Evolutionary conservation across 1,139 yeast genomes (phyloP).

Genomic region (Suhomyces choctaworum): DNA sequence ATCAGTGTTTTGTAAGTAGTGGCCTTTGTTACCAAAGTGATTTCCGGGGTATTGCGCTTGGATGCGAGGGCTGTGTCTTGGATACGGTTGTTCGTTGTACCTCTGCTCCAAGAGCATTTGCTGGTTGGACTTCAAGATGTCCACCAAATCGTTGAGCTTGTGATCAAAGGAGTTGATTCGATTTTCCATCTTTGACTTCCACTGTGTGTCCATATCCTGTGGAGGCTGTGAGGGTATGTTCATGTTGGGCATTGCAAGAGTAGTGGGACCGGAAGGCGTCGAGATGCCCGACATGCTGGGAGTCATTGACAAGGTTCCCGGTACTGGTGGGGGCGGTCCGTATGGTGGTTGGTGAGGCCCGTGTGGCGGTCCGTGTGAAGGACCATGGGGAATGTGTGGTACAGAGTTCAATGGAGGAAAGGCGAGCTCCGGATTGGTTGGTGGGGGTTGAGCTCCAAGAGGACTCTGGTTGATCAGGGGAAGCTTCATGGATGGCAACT

Average conservation of each 20-base stretch:
- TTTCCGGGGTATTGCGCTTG: constrained; percentile 1
- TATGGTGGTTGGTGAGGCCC: not conserved
- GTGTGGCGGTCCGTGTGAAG: not conserved
- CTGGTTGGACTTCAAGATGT: constrained; percentile 37
- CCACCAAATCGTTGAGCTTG: constrained; percentile 47
- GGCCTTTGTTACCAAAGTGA: not conserved
- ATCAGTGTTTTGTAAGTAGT: not conserved
- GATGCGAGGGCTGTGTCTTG: not conserved
- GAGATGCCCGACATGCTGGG: constrained; percentile 3
- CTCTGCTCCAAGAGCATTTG: constrained; percentile 24
- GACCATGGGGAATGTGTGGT: constrained; percentile 5
- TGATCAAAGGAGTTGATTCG: constrained; percentile 48
- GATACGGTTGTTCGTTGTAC: constrained; percentile 1
- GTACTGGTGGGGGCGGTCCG: constrained; percentile 4
- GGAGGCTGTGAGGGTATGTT: constrained; percentile 1
- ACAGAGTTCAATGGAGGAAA: constrained; percentile 21
- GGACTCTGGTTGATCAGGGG: constrained; percentile 29
- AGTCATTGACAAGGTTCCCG: constrained; percentile 1
- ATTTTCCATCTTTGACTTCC: constrained; percentile 48
- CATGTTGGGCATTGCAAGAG: not conserved
- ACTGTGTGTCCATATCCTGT: constrained; percentile 18
- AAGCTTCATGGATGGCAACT: constrained; percentile 48
- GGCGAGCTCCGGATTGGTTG: constrained; percentile 6
- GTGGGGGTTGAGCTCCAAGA: constrained; percentile 1
- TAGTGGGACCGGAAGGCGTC: constrained; percentile 1